These are phyloP conservation scores for Trametes sp. DNA, from an alignment of 1,284 basidiomycete species.

Conservation along the genomic window DNA sequence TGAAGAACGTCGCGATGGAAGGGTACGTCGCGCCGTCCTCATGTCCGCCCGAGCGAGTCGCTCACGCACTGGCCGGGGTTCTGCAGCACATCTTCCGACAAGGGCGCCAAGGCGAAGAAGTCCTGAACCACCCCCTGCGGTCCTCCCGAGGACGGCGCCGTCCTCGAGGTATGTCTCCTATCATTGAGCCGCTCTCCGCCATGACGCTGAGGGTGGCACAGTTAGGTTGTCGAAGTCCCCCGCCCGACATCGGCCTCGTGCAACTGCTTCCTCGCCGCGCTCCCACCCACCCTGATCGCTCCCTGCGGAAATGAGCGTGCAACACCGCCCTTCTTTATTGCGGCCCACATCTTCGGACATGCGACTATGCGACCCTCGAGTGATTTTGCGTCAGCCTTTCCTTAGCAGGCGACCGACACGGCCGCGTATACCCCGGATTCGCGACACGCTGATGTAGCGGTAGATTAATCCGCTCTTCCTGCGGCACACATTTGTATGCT, in stretches of 20 bases:
- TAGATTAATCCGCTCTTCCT: not conserved
- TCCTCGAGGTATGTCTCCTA: conserved; percentile 20
- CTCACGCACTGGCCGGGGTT: not conserved
- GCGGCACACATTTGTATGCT: not conserved
- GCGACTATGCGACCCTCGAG: not conserved
- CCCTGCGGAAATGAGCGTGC: conserved; percentile 8
- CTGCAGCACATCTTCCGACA: conserved; percentile 28
- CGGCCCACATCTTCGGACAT: not conserved
- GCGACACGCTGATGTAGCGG: not conserved
- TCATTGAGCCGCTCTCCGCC: not conserved
- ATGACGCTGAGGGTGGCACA: conserved; percentile 13
- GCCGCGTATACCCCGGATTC: conserved; percentile 3
- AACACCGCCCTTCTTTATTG: conserved; percentile 1
- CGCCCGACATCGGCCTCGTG: conserved; percentile 13
- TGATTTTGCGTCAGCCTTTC: not conserved
- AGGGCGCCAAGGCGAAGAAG: conserved; percentile 32
- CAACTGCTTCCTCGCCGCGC: conserved; percentile 11
- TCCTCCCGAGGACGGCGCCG: not conserved
- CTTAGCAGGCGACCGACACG: not conserved
- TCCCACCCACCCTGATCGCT: not conserved
- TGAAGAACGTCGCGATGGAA: conserved; percentile 70
- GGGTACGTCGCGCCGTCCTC: conserved; percentile 47
- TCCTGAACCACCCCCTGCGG: conserved; percentile 19
- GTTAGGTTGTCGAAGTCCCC: conserved; percentile 7
- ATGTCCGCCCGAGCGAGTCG: not conserved